Base-by-base conservation (phyloP, 768 basidiomycete genomes). In the Phaeotremella skinneri region DNA sequence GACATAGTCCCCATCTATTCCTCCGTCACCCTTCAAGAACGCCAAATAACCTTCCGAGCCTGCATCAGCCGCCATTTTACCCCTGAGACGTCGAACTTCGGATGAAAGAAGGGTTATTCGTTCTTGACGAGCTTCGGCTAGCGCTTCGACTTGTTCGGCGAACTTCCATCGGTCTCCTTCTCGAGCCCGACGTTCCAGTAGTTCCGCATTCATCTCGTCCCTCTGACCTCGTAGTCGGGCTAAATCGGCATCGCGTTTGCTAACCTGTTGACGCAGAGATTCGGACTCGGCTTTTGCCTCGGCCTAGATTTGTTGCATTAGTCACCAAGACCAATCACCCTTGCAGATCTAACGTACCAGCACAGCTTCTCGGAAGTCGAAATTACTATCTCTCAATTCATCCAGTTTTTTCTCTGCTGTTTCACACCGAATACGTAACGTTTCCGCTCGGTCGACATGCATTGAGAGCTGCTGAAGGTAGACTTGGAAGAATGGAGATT, bases 41-140 rank as follows among this genome's bases (percentile, higher is more conserved):
- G 78, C 78, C 76, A 92, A 81, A 31, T 91, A 79, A 49, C 90
- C 87, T 60, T 85, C 84, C 23, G 87, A 82, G 4, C 86, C 85
- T 1, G 83, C 80, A 26, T 85, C 78, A 0, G 90, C 89, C 20
- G 89, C 91, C n/a, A 93, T 79, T 29, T 83, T 83, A 16, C 87
- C 82, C 74, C 87, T 89, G 62, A 87, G 80, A 23, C 91, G 82
- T 41, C 79, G 81, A 11, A 88, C 79, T 74, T 97, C 91, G 1
- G 87, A 87, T 61, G 84, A 79, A 25, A 94, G 73, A 27, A 84
- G 83, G 13, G 74, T 72, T 43, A 97, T 85, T 37, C 91, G 87
- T 59, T 88, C 88, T 85, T 91, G 60, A 47, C 70, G 53, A 6
- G 85, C 82, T 52, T 86, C 84, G 4, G 83, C 83, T 27, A 92